Conservation (phyloP, 176 grass and related monocot species). For the Carex cristatella region DNA sequence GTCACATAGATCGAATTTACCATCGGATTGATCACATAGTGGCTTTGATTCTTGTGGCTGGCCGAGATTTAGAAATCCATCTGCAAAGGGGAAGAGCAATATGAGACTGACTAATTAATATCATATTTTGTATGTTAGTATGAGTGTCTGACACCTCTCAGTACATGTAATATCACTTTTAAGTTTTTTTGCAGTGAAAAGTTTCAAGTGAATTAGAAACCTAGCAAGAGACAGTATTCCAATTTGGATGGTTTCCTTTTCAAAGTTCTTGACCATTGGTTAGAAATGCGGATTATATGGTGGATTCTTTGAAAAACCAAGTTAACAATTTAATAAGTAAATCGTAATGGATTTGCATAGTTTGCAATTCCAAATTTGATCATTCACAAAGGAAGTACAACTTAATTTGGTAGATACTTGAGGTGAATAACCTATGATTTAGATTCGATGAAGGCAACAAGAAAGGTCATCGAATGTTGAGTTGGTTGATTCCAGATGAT, state of each 20-base stretch:
- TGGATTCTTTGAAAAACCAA: not conserved
- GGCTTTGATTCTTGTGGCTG: constrained; percentile 26
- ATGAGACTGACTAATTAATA: not conserved
- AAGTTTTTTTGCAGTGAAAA: not conserved
- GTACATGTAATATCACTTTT: not conserved
- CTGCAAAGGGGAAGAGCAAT: constrained; percentile 1
- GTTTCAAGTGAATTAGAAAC: not conserved
- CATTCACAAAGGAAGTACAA: not conserved
- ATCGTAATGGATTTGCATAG: not conserved
- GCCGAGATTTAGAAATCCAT: constrained; percentile 29
- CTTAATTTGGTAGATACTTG: no score
- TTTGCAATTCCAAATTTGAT: not conserved
- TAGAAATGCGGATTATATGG: not conserved
- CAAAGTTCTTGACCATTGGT: not conserved
- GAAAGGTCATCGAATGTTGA: not conserved
- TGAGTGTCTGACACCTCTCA: not conserved
- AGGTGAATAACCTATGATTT: no score
- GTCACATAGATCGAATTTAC: constrained; percentile 58
- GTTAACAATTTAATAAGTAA: not conserved
- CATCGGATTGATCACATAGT: constrained; percentile 42
- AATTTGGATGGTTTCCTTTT: not conserved
- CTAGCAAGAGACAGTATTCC: not conserved
- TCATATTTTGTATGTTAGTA: not conserved
- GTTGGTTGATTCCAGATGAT: no score
- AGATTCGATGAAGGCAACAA: not conserved